Percentiles rank a stretch among this genome's conserved stretches.
These are phyloP conservation scores for Wickerhamiella lipophila DNA, from an alignment of 805 yeast genomes.

Conservation along the genomic window DNA sequence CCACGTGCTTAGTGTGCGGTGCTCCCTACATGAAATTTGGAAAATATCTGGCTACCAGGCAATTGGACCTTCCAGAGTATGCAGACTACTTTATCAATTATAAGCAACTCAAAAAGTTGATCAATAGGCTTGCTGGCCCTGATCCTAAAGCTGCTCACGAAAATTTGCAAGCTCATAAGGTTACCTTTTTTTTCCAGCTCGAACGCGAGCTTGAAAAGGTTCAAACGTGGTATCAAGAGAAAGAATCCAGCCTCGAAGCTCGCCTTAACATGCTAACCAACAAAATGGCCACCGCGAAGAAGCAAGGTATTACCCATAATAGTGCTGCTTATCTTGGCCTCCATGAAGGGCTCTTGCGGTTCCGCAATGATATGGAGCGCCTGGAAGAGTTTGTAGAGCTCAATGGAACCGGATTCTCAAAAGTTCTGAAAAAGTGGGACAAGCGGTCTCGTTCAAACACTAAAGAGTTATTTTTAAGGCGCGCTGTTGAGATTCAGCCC, in stretches of 20 bases:
- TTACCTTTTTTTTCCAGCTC: conserved; percentile 72
- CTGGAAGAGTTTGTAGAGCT: conserved; percentile 88
- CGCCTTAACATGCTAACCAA: conserved; percentile 63
- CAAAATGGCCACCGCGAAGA: conserved; percentile 46
- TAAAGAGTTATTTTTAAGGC: conserved; percentile 76
- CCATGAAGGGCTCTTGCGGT: conserved; percentile 79
- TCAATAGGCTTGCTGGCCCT: conserved; percentile 47
- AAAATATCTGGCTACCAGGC: conserved; percentile 85
- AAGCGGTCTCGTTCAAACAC: conserved; percentile 90
- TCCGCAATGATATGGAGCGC: conserved; percentile 75
- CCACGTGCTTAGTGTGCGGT: conserved; percentile 6
- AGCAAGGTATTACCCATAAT: conserved; percentile 37
- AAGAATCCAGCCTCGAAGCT: conserved; percentile 75
- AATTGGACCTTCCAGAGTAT: conserved; percentile 89
- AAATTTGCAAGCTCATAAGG: conserved; percentile 74
- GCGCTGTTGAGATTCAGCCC: conserved; percentile 94
- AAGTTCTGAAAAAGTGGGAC: conserved; percentile 96
- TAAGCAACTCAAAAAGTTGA: conserved; percentile 82
- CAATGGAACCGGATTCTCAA: conserved; percentile 90
- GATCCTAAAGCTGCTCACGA: conserved; percentile 34
- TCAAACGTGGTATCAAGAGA: conserved; percentile 79
- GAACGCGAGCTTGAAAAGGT: conserved; percentile 95
- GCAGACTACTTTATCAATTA: conserved; percentile 88
- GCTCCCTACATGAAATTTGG: conserved; percentile 66
- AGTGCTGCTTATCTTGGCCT: conserved; percentile 71